Conservation (phyloP, 2,329 filamentous ascomycete genomes). For the Epichloe festucae region DNA sequence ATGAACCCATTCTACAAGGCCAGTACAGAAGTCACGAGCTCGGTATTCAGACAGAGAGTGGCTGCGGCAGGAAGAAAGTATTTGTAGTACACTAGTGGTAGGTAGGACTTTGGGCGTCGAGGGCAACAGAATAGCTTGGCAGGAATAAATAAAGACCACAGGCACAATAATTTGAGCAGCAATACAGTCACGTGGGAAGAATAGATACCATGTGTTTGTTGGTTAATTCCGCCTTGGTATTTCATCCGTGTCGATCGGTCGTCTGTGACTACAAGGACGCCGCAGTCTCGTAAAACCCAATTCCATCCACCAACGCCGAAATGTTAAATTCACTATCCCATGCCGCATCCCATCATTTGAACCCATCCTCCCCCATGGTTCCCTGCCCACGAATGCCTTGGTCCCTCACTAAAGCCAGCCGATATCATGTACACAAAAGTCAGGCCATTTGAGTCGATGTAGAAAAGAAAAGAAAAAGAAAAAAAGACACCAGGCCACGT, state of each 20-base stretch:
- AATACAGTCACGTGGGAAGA: constrained; percentile 12
- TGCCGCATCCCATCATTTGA: constrained; percentile 15
- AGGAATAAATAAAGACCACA: neutral
- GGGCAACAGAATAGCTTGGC: neutral
- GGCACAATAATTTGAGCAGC: no score
- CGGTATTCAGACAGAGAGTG: constrained; percentile 72
- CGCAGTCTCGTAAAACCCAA: constrained; percentile 10
- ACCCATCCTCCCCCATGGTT: neutral
- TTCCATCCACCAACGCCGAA: constrained; percentile 4
- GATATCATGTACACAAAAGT: constrained; percentile 5
- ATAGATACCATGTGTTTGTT: neutral
- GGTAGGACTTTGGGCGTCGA: neutral
- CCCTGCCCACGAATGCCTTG: neutral
- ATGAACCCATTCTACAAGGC: constrained; percentile 94
- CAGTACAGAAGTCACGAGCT: constrained; percentile 75
- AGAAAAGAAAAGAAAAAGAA: neutral
- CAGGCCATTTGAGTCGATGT: neutral
- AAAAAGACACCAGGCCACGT: neutral
- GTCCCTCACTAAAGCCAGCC: neutral
- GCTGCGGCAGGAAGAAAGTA: constrained; percentile 87
- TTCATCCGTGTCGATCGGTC: constrained; percentile 17
- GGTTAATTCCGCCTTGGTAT: constrained; percentile 2
- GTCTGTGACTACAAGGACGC: constrained; percentile 18
- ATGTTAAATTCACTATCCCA: constrained; percentile 10
- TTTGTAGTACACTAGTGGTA: constrained; percentile 32